Conservation (phyloP, 2,329 filamentous ascomycete genomes). For the Claviceps fusiformis region DNA sequence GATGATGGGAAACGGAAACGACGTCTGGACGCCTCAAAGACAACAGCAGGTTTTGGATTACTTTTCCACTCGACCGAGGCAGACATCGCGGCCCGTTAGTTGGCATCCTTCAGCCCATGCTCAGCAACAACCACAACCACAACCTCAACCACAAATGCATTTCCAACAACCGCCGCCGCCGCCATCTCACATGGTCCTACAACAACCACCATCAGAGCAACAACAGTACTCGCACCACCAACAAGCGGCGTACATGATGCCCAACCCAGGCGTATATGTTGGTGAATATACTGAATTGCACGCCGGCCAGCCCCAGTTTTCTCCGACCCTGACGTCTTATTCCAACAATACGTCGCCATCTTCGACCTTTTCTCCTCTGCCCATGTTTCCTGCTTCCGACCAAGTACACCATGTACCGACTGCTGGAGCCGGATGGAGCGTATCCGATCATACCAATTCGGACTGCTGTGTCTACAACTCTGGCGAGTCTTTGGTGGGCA, state of each 20-base stretch:
- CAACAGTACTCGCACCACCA: constrained; percentile 22
- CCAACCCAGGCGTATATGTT: constrained; percentile 19
- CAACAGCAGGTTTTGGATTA: constrained; percentile 33
- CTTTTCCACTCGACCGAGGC: constrained; percentile 8
- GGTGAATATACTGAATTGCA: constrained; percentile 29
- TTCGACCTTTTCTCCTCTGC: constrained; percentile 39
- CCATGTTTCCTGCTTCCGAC: constrained; percentile 27
- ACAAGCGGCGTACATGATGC: constrained; percentile 24
- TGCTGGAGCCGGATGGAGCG: constrained; percentile 25
- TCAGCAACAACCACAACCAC: constrained; percentile 12
- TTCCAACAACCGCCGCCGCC: neutral
- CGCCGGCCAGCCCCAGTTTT: constrained; percentile 28
- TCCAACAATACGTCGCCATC: constrained; percentile 45
- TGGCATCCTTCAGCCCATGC: constrained; percentile 58
- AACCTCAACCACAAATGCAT: neutral
- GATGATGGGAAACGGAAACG: constrained; percentile 40
- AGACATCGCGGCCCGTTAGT: constrained; percentile 32
- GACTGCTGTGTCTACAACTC: constrained; percentile 16
- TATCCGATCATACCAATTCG: constrained; percentile 15
- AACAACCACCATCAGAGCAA: constrained; percentile 19
- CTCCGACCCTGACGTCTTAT: constrained; percentile 39
- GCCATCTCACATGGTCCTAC: neutral
- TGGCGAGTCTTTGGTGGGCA: constrained; percentile 8
- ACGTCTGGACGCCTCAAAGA: constrained; percentile 26
- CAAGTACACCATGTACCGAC: constrained; percentile 26